phyloP scores from a whole-genome alignment of 208 protist genomes.

The Perkinsela sp. region DNA sequence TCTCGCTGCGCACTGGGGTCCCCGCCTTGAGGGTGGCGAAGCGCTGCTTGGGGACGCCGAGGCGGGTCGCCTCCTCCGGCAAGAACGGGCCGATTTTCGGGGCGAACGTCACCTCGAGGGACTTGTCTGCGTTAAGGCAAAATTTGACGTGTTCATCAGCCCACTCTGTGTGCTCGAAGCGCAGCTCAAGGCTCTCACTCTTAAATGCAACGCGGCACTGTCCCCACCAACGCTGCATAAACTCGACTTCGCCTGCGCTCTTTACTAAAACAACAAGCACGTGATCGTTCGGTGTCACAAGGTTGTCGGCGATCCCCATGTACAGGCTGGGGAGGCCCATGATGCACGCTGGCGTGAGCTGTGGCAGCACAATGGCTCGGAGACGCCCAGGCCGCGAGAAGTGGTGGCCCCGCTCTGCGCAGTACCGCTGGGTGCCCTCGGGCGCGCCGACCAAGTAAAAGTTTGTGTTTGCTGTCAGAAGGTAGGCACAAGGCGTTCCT shows the following conservation, averaged over 20 bases:
- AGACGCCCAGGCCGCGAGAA: conserved; percentile 24
- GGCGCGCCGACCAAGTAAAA: not conserved
- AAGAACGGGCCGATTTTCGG: not conserved
- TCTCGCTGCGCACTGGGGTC: not conserved
- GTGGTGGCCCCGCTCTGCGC: not conserved
- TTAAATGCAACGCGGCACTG: not conserved
- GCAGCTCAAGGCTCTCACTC: not conserved
- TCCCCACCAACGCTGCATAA: not conserved
- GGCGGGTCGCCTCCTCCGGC: not conserved
- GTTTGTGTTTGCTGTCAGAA: not conserved
- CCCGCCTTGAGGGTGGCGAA: not conserved
- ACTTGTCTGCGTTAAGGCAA: not conserved
- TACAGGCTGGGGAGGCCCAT: not conserved
- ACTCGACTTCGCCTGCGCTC: not conserved
- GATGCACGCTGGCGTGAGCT: not conserved
- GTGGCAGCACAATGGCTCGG: conserved; percentile 5
- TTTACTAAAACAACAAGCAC: not conserved
- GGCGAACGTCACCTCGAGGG: not conserved
- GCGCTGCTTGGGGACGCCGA: not conserved
- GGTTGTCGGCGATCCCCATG: not conserved
- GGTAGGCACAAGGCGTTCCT: not conserved
- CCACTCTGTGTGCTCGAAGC: not conserved
- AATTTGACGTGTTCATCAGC: not conserved
- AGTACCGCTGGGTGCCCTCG: not conserved
- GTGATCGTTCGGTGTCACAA: not conserved